A percentile compares a stretch with the other conserved stretches of the same genome.
These are phyloP conservation scores for Osmanthus fragrans DNA, from an alignment of 257 asterid species.

Conservation along the genomic window DNA sequence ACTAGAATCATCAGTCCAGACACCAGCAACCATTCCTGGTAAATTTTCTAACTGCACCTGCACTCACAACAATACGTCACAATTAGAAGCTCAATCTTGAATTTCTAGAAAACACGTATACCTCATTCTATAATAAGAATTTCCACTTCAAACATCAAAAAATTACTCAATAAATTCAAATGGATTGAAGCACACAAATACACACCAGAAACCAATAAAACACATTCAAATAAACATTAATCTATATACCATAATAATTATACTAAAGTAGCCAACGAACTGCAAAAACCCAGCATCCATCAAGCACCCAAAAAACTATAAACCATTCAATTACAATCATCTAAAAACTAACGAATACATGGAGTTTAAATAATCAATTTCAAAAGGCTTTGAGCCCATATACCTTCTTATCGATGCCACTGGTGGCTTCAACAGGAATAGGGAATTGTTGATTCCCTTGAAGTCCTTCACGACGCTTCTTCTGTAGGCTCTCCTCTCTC, in stretches of 20 bases:
- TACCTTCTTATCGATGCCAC: constrained; percentile 67
- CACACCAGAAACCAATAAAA: not conserved
- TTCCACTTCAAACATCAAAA: not conserved
- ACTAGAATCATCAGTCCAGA: constrained; percentile 56
- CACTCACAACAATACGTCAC: not conserved
- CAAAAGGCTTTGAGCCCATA: not conserved
- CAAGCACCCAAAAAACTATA: not conserved
- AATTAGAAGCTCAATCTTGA: not conserved
- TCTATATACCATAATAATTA: not conserved
- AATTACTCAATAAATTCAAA: not conserved
- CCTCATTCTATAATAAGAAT: not conserved
- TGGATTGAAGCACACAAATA: not conserved
- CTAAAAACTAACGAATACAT: not conserved
- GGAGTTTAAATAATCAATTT: not conserved
- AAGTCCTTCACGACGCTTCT: constrained; percentile 91
- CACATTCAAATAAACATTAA: not conserved
- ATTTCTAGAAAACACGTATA: not conserved
- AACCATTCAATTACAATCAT: constrained; percentile 14
- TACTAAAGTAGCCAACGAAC: not conserved
- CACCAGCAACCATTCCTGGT: constrained; percentile 70
- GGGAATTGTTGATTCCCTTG: constrained; percentile 39
- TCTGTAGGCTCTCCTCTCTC: constrained; percentile 84
- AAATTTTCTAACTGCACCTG: constrained; percentile 66
- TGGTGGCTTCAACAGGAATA: constrained; percentile 42
- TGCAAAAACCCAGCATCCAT: constrained; percentile 21